Evolutionary conservation across 1,139 yeast species (phyloP), one percentile per base, ranked within the genome.

Genomic region (Yamadazyma dendronema): DNA sequence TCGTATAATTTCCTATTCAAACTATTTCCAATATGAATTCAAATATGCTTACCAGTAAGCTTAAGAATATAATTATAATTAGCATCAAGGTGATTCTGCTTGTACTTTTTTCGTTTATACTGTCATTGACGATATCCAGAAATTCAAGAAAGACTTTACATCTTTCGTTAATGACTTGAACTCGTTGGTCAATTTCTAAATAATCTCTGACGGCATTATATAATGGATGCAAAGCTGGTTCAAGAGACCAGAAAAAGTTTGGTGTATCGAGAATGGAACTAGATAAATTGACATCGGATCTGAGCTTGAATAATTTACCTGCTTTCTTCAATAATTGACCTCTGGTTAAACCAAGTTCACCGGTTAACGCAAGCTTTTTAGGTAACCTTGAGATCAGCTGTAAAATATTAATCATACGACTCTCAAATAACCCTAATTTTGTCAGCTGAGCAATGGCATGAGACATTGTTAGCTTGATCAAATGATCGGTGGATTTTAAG

Each of bases 371-470:
- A 37, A 92, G 65, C 48, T 89, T 79, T 53, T 87, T 87, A 2
- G 98, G 98, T 19, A 92, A 72, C 55, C 83, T 83, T 16, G 95
- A 83, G 32, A 92, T 92, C 52, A 90, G 85, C 43, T 82, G 85
- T 57, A 92, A 72, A 43, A 84, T 82, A 31, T 81, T 81, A 13
- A 92, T 87, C 83, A 92, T 89, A 47, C 96, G 70, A 34, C 95
- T 86, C 58, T 92, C 98, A 62, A 92, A 92, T 37, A 92, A 66
- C 30, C 96, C 85, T 23, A 92, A 64, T 57, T 90, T 92, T 0
- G 97, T 89, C 49, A 95, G 90, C 61, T 92, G 98, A 0, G 97
- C 97, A 45, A 92, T 87, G 2, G 98, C 96, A 61, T 92, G 96
- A 2, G 97, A 87, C 79, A 92, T 79, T 8, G 97, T 87, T 40